These are phyloP conservation scores for Astrothelium macrocarpum DNA, from an alignment of 495 filamentous ascomycete genomes.

Conservation along the genomic window DNA sequence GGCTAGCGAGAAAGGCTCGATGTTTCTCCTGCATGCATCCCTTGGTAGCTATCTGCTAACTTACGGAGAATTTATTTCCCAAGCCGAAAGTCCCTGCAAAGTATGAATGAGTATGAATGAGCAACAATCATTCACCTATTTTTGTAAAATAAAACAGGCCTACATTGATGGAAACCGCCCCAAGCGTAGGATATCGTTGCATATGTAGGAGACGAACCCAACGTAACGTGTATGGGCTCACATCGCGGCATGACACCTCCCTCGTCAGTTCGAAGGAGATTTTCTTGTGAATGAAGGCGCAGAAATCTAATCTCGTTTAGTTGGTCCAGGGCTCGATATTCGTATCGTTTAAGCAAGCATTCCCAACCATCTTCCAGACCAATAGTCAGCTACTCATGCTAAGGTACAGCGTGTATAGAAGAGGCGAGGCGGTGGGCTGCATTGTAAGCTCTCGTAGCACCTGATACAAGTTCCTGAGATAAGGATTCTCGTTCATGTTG, in stretches of 20 bases:
- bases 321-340: background rate
- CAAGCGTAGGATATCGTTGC: background rate
- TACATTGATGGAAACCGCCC: background rate
- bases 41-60: too few relatives aligned
- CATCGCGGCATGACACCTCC: background rate
- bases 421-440: background rate
- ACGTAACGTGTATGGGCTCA: background rate
- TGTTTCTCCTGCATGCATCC: too few relatives aligned
- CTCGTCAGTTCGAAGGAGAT: background rate
- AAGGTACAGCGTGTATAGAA: background rate
- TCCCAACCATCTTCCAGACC: background rate
- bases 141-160: background rate
- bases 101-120: too few relatives aligned
- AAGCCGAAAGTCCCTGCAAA: too few relatives aligned
- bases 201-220: background rate
- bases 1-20: too few relatives aligned
- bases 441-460: background rate
- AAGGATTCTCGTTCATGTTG: too few relatives aligned
- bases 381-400: background rate
- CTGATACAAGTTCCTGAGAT: background rate
- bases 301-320: background rate
- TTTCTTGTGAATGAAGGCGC: background rate
- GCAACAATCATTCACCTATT: too few relatives aligned
- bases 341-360: background rate
- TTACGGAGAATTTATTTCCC: too few relatives aligned